Evolutionary conservation across 1,284 basidiomycete genomes (phyloP).

Genomic region (Ceratobasidium sp.): DNA sequence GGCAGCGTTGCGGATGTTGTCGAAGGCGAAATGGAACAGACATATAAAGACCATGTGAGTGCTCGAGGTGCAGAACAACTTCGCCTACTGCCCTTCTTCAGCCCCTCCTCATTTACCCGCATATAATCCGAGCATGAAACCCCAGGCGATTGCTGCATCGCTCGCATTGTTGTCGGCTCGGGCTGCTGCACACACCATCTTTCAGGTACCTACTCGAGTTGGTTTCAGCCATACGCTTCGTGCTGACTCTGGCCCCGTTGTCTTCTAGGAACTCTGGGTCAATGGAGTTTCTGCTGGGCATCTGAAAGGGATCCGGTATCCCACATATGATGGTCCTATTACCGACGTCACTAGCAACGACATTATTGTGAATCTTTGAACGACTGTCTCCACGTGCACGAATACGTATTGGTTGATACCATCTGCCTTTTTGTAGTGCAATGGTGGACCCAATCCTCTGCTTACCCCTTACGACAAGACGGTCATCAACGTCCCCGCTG

Average conservation of each 20-base stretch:
- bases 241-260: neutral
- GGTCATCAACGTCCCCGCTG: constrained; percentile 47
- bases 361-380: constrained; percentile 35
- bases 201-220: constrained; percentile 28
- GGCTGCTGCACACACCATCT: constrained; percentile 47
- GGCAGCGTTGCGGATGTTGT: neutral
- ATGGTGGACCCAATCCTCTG: constrained; percentile 47
- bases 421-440: constrained; percentile 39
- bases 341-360: constrained; percentile 46
- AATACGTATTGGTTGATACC: neutral
- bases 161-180: constrained; percentile 35
- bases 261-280: constrained; percentile 36
- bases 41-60: constrained; percentile 30
- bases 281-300: constrained; percentile 34
- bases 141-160: constrained; percentile 35
- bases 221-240: neutral
- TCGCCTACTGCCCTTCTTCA: neutral
- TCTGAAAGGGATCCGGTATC: constrained; percentile 25
- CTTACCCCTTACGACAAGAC: constrained; percentile 46
- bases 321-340: constrained; percentile 45
- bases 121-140: constrained; percentile 39
- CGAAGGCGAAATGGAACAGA: neutral
- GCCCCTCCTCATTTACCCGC: constrained; percentile 5
- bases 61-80: neutral
- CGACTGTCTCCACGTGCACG: neutral